phyloP scores from a whole-genome alignment of 1,284 basidiomycete species.

The Naganishia sp. region DNA sequence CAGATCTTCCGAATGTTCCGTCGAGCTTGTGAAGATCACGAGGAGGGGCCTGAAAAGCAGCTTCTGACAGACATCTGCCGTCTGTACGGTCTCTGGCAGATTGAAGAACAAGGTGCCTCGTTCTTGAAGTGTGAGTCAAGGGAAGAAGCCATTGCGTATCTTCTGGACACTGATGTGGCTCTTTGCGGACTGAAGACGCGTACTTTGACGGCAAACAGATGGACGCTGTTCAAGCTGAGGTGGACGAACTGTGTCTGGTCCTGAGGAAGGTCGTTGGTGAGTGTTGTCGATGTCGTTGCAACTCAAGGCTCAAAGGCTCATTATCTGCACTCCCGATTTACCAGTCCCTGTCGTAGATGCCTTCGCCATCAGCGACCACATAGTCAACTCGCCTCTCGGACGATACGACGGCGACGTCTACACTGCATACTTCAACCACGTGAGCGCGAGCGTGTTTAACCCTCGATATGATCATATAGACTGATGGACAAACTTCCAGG shows the following conservation, averaged over 20 bases:
- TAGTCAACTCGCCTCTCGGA: slow-evolving; percentile 62
- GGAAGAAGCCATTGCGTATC: too few relatives aligned
- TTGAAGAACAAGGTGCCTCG: slow-evolving; percentile 61
- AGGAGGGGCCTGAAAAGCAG: slow-evolving; percentile 46
- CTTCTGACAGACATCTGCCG: slow-evolving; percentile 50
- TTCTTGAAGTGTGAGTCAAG: slow-evolving; percentile 57
- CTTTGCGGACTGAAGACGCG: slow-evolving; percentile 41
- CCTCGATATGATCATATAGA: slow-evolving; percentile 3
- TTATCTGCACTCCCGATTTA: slow-evolving; percentile 6
- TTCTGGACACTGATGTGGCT: background rate
- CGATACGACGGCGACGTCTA: slow-evolving; percentile 57
- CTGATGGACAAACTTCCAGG: background rate
- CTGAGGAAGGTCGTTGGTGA: slow-evolving; percentile 56
- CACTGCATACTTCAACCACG: slow-evolving; percentile 58
- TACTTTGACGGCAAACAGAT: slow-evolving; percentile 56
- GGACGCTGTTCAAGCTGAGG: slow-evolving; percentile 55
- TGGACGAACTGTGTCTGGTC: slow-evolving; percentile 57
- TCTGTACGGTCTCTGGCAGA: slow-evolving; percentile 60
- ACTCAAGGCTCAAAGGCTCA: background rate
- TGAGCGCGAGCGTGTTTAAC: slow-evolving; percentile 22
- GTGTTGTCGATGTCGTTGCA: slow-evolving; percentile 28
- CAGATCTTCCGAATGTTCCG: slow-evolving; percentile 53
- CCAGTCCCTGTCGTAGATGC: slow-evolving; percentile 58
- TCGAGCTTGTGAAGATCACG: slow-evolving; percentile 50
- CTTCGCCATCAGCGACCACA: slow-evolving; percentile 60